Base-by-base conservation (phyloP, 768 basidiomycete species). In the Stropharia rugosoannulata region DNA sequence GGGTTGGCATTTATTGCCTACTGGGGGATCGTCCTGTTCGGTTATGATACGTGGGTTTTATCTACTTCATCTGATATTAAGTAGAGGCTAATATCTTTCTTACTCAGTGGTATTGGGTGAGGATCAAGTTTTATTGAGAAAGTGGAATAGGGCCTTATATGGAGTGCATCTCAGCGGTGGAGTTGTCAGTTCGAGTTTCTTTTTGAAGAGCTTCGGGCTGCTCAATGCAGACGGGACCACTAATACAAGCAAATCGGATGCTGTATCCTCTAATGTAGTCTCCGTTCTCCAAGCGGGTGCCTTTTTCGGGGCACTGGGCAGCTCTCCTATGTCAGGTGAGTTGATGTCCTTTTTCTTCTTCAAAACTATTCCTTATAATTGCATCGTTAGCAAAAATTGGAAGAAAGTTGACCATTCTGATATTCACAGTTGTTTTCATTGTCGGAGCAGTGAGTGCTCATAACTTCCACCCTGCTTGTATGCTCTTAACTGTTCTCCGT, bases 231-330 rank as follows among this genome's bases (percentile, higher is more conserved):
- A 81, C 51, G 82, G 82, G 19, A 63, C 62, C 1, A 66, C 68
- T 40, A 69, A 85, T 66, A 32, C 46, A 19, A 60, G 59, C 47
- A 69, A 68, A 51, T 62, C 63, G 19, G 80, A 87, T 54, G 72
- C 76, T 4, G 75, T 93, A n/a, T 86, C 86, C 0, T 87, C 88
- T 41, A 92, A 90, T 60, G 86, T 95, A 41, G 93, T 95, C 15
- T 90, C 93, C 3, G 89, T 94, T 4, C 78, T 95, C 9, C 93
- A 94, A 66, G 90, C 85, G 4, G 91, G 91, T 10, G 90, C 90
- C 0, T 93, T 94, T 79, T 94, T 94, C 64, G 93, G 93, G 55
- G 90, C 92, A 12, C 67, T 95, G 5, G 80, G 80, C 9, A 86
- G 85, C 60, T 87, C 87, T 1, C 87, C 86, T 0, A 64, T 89